Evolutionary conservation across 1,284 basidiomycete species (phyloP), one percentile per base, ranked within the genome.

Genomic region (Cryptococcus maquisensis): DNA sequence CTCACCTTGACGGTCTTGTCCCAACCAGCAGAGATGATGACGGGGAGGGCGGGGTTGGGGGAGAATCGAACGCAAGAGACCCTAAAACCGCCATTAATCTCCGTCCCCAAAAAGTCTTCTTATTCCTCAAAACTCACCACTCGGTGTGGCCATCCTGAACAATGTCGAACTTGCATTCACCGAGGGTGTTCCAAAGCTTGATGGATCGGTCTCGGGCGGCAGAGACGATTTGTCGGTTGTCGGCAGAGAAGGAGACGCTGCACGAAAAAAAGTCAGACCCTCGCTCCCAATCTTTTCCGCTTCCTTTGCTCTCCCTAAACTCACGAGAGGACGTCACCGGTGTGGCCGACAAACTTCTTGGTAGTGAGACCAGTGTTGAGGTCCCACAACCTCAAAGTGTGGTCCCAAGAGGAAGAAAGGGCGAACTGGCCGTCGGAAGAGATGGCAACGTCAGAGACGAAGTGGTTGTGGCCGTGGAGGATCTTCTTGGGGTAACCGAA

Each of bases 121-220:
- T 15, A 40, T n/a, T 10, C 28, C 12, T 26, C 16, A 44, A 39
- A 52, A 43, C 68, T 63, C 69, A 90, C 93, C 93, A 97, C 80
- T 95, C 93, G 55, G 85, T 81, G 82, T 97, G 96, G 65, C 95
- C 93, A 69, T 98, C 96, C 70, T 98, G 95, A 81, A 92, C 91
- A 80, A 99, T 99, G 79, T 98, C 91, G 79, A 93, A 98, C 80
- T 98, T 99, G 84, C 96, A 98, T 81, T 99, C 96, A 75, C 96
- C 96, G 64, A 99, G 87, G 63, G 96, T 99, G 83, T 99, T 98
- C 96, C 96, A 99, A 73, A 99, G 89, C 80, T 98, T 99, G 84
- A 98, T 99, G 52, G 88, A 88, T 77, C 83, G 84, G 84, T 99
- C 96, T 68, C 96, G 89, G 62, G 92, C 94, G 56, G 93, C 96